Evolutionary conservation across 768 basidiomycete species (phyloP).

Genomic region (Lactifluus rugatus): DNA sequence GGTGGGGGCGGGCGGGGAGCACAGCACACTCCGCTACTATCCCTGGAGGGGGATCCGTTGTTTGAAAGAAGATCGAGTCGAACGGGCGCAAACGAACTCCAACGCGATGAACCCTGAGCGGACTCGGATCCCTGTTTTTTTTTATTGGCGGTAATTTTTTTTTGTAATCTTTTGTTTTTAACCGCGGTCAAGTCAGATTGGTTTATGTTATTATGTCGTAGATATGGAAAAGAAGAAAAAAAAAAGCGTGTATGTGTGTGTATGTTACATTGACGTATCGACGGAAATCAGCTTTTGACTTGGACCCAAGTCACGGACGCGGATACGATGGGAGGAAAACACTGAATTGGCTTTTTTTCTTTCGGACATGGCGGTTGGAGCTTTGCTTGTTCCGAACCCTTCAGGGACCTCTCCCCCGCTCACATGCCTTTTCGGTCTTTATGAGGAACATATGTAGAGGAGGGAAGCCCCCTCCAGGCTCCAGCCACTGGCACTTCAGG

Average conservation of each 20-base stretch:
- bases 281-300: not conserved
- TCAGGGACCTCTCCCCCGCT: not conserved
- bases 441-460: not conserved
- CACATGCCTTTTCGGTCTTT: not conserved
- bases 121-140: not conserved
- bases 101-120: not conserved
- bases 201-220: not conserved
- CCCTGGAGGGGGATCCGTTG: no score
- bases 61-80: no score
- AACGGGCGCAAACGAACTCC: not conserved
- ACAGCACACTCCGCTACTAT: not conserved
- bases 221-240: not conserved
- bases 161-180: not conserved
- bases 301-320: not conserved
- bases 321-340: not conserved
- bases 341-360: not conserved
- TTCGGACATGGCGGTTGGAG: not conserved
- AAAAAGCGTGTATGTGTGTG: no score
- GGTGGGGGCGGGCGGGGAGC: no score
- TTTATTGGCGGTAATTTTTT: not conserved
- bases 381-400: not conserved
- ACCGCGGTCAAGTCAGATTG: not conserved
- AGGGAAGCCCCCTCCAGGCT: not conserved
- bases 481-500: not conserved
- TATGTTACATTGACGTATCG: not conserved